Conservation (phyloP, 495 filamentous ascomycete genomes). For the Tetracladium marchalianum region DNA sequence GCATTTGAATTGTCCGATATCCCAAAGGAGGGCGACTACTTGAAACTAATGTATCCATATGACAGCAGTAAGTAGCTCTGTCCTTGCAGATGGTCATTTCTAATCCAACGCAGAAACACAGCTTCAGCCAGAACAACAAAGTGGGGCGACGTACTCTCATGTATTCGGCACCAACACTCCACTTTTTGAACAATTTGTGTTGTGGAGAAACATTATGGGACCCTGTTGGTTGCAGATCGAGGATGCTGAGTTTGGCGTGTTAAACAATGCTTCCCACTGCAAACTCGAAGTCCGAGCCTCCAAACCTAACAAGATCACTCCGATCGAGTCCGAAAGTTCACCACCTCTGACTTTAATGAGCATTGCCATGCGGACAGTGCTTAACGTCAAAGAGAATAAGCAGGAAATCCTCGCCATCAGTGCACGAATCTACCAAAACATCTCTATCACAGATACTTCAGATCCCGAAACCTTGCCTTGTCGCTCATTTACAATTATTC, state of each 20-base stretch:
- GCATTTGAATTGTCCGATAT: constrained; percentile 87
- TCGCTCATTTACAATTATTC: constrained; percentile 84
- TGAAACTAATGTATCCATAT: constrained; percentile 92
- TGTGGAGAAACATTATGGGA: constrained; percentile 97
- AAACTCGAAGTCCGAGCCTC: constrained; percentile 80
- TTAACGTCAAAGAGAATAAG: constrained; percentile 91
- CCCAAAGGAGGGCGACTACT: constrained; percentile 79
- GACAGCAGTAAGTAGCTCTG: constrained; percentile 37
- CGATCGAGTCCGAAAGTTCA: constrained; percentile 65
- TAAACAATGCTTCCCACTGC: constrained; percentile 95
- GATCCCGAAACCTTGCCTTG: constrained; percentile 79
- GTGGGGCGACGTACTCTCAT: constrained; percentile 85
- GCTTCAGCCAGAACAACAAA: constrained; percentile 52
- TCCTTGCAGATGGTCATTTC: constrained; percentile 2
- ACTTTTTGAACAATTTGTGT: constrained; percentile 93
- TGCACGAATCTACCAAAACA: constrained; percentile 83
- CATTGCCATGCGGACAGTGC: constrained; percentile 73
- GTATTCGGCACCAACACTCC: constrained; percentile 92
- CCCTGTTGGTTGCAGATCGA: constrained; percentile 93
- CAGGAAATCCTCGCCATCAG: constrained; percentile 89
- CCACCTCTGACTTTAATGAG: constrained; percentile 93
- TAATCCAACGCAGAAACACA: constrained; percentile 34
- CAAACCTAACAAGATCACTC: constrained; percentile 62
- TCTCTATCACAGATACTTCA: constrained; percentile 80
- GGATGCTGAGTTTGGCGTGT: constrained; percentile 65